Evolutionary conservation across 192 early-diverging fungal species (phyloP), one percentile per base, ranked within the genome.

Genomic region (Entomortierella beljakovae): DNA sequence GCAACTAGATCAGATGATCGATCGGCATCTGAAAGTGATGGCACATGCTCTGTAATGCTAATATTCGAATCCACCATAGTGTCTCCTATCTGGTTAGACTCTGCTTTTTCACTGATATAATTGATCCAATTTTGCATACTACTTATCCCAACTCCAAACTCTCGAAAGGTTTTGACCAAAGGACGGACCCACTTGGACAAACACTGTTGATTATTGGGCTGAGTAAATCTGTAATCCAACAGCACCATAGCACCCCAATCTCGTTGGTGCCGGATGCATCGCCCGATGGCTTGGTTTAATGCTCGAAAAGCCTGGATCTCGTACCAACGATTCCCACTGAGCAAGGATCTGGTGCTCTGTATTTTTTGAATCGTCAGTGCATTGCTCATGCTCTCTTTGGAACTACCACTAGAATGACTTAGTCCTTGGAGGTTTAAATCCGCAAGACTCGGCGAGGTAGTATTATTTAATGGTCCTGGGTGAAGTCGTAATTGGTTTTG

Each of bases 141-240:
- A 40, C 40, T 0, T n/a, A 73, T 59, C 3, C 61, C 82, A 23
- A 68, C 54, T 22, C 76, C 85, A 56, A 87, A 87, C 23, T 64
- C 46, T 10, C 61, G 25, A 33, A 64, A 70, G 0, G 37, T 63
- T 54, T 46, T 75, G 22, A 80, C 81, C 15, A 73, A 63, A 8
- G 74, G 81, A 43, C 85, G 80, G 28, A 93, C 87, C 94, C 94
- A 95, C 43, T 83, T 82, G 2, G 94, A 93, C 23, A 95, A 81
- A 34, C 84, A 82, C 20, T 61, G n/a, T 2, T 83, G 61, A 34
- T 86, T 87, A 6, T 79, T 55, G 1, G 68, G 26, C 25, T 82
- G 79, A 0, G 82, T 79, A 73, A 92, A 92, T 1, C 92, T 75
- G 23, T 79, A 53, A 40, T 87, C 85, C 16, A 84, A 42, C 6